phyloP scores from a whole-genome alignment of 176 grass and related monocot genomes.

The Bothriochloa decipiens region DNA sequence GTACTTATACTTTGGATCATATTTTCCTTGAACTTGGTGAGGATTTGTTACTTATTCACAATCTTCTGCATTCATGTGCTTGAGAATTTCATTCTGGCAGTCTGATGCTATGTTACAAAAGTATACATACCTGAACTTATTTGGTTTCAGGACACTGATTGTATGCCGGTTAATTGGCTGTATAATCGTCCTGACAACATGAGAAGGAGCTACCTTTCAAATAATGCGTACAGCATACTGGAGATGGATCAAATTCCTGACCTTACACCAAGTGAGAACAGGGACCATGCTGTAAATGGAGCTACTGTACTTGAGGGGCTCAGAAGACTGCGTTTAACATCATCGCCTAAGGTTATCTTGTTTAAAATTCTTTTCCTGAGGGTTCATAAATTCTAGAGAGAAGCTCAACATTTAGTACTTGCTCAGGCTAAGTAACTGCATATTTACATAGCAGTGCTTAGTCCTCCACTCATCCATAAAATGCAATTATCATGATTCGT shows the following conservation, averaged over 20 bases:
- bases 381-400: conserved; percentile 14
- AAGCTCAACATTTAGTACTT: not conserved
- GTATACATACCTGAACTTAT: conserved; percentile 25
- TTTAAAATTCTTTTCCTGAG: conserved; percentile 26
- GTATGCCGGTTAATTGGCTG: conserved; percentile 63
- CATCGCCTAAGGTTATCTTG: conserved; percentile 39
- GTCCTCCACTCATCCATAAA: conserved; percentile 6
- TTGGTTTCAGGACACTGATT: conserved; percentile 73
- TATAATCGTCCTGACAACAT: conserved; percentile 50
- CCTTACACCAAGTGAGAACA: conserved; percentile 38
- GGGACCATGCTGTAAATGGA: conserved; percentile 27
- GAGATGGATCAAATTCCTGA: conserved; percentile 30
- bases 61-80: conserved; percentile 27
- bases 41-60: not conserved
- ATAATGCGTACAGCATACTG: conserved; percentile 28
- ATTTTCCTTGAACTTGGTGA: conserved; percentile 14
- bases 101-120: conserved; percentile 20
- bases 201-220: conserved; percentile 38
- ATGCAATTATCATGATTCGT: conserved; percentile 15
- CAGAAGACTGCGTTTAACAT: conserved; percentile 20
- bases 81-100: conserved; percentile 7
- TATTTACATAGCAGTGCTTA: conserved; percentile 8
- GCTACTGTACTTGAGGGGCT: conserved; percentile 22
- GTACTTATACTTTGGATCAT: conserved; percentile 9
- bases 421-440: conserved; percentile 14